These are phyloP conservation scores for Agapanthus africanus DNA, from an alignment of 106 monocot species.

Conservation along the genomic window DNA sequence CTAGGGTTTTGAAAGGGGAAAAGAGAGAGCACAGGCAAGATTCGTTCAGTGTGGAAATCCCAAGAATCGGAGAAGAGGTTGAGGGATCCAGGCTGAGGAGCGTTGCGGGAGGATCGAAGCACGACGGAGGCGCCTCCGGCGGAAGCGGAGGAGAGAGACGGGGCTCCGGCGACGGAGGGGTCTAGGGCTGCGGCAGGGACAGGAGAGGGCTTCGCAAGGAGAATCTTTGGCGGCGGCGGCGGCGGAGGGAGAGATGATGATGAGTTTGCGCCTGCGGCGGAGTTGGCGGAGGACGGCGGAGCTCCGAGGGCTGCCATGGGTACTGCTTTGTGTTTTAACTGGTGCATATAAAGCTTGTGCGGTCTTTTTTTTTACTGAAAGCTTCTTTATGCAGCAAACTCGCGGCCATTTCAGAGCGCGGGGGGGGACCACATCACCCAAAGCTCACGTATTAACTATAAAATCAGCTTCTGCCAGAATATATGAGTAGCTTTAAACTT, in stretches of 20 bases:
- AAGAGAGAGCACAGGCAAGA: constrained; percentile 51
- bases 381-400: too few species aligned
- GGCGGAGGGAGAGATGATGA: constrained; percentile 26
- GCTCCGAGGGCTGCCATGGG: constrained; percentile 6
- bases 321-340: too few species aligned
- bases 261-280: too few species aligned
- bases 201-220: constrained; percentile 70
- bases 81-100: constrained; percentile 52
- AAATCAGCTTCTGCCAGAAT: too few species aligned
- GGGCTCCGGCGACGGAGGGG: constrained; percentile 19
- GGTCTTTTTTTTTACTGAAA: too few species aligned
- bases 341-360: too few species aligned
- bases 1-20: too few species aligned
- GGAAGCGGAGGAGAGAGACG: constrained; percentile 9
- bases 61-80: constrained; percentile 75
- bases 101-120: constrained; percentile 45
- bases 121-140: constrained; percentile 14
- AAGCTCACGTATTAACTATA: too few species aligned
- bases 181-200: constrained; percentile 16
- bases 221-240: constrained; percentile 71
- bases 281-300: constrained; percentile 11
- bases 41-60: constrained; percentile 72
- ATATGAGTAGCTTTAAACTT: too few species aligned
- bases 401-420: too few species aligned
- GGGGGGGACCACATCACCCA: too few species aligned